These are phyloP conservation scores for Diphasiastrum complanatum DNA, from an alignment of 83 land plant species.

Conservation along the genomic window DNA sequence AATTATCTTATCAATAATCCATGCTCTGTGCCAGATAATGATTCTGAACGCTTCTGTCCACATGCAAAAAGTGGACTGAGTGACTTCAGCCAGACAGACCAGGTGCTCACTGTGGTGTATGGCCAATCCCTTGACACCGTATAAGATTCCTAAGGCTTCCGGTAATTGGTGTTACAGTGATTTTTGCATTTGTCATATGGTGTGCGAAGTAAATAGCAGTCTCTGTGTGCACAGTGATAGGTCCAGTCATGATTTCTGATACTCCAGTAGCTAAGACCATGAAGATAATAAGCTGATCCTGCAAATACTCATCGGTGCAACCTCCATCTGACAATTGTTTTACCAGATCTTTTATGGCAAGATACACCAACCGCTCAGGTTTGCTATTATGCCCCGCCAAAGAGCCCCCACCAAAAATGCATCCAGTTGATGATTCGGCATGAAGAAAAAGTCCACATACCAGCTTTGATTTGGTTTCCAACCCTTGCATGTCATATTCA, in stretches of 20 bases:
- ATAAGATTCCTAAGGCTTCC: conserved; percentile 5
- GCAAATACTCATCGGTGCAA: conserved; percentile 21
- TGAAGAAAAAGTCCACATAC: conserved; percentile 3
- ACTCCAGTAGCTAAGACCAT: conserved; percentile 22
- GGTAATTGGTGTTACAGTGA: not conserved
- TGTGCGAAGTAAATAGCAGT: conserved; percentile 17
- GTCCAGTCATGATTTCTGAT: conserved; percentile 14
- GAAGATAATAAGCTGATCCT: conserved; percentile 29
- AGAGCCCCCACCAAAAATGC: conserved; percentile 8
- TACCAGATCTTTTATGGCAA: conserved; percentile 9
- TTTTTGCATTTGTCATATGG: conserved; percentile 17
- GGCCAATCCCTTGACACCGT: conserved; percentile 10
- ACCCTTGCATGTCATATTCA: not conserved
- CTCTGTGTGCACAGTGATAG: conserved; percentile 20
- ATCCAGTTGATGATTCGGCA: conserved; percentile 19
- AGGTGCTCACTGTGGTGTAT: no score
- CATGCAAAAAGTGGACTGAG: no score
- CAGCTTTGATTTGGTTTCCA: not conserved
- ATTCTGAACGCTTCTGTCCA: no score
- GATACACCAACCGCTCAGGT: not conserved
- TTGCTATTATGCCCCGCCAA: not conserved
- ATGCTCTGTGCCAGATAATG: no score
- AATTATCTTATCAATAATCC: no score
- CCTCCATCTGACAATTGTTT: conserved; percentile 17
- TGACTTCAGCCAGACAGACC: no score